Evolutionary conservation across 257 asterid species (phyloP), one percentile per base, ranked within the genome.

Genomic region (Primulina tabacum): DNA sequence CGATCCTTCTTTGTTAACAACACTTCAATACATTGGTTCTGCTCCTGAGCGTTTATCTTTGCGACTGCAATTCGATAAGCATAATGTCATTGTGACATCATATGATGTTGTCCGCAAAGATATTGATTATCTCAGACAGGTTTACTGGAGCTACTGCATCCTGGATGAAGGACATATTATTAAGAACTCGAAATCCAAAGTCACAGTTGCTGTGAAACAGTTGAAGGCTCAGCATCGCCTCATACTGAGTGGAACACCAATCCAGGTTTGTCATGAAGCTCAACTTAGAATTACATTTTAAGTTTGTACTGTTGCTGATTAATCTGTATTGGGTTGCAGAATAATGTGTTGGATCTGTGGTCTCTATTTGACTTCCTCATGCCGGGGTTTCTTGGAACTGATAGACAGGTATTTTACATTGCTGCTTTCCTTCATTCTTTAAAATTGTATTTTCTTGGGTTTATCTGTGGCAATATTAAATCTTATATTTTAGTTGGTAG

Each of bases 311-410:
- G 18, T 52, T 77, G 62, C 81, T 82, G 70, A 84, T 73, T 29
- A 76, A 62, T 65, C 66, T 71, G 20, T 70, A 78, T 70, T 71
- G 47, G 43, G 71, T 78, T 88, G 95, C 99, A 94, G 99, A 94
- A 94, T 67, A 94, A 94, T 72, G 97, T 94, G 65, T 83, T 94
- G 91, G 99, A 94, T 79, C 84, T 94, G 17, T 94, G 99, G 99
- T 94, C 99, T 71, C 96, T 94, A 72, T 94, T 94, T 79, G 99
- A 94, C 90, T 94, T 94, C 81, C 97, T 94, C 68, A 94, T 94
- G 97, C 99, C 99, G 29, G 99, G 99, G 73, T 94, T 94, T 83
- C 99, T 94, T 73, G 99, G 99, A 83, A 94, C 99, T 8, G 99
- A 94, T 77, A 89, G 97, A 91, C 99, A 94, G 77, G 99, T 94